Conservation (phyloP, 148 eudicot genomes). For the Spergularia marina region DNA sequence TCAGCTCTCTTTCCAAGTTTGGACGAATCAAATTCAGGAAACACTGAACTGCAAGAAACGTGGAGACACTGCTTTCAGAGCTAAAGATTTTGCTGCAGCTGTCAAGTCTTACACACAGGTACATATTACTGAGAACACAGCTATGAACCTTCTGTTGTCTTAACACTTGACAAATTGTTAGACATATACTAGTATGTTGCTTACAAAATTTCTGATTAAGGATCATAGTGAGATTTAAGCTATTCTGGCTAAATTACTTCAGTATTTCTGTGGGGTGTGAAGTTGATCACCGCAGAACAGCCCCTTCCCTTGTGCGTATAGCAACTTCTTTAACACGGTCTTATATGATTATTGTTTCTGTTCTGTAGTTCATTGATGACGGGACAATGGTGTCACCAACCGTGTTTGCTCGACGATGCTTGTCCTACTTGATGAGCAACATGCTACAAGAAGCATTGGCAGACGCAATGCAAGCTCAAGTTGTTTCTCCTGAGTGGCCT, state of each 20-base stretch:
- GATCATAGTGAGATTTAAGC: too few relatives aligned
- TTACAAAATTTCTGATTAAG: too few relatives aligned
- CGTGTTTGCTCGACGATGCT: conserved; percentile 60
- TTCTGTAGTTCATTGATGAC: conserved; percentile 52
- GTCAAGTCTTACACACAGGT: conserved; percentile 68
- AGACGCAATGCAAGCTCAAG: conserved; percentile 84
- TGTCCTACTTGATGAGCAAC: conserved; percentile 63
- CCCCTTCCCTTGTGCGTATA: too few relatives aligned
- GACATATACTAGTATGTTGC: too few relatives aligned
- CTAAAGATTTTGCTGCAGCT: conserved; percentile 60
- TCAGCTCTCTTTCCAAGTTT: conserved; percentile 76
- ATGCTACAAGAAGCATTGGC: conserved; percentile 73
- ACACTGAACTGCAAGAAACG: conserved; percentile 65
- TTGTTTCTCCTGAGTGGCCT: conserved; percentile 68
- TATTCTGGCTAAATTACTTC: too few relatives aligned
- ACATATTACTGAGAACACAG: not conserved
- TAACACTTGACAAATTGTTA: too few relatives aligned
- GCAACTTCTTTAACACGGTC: too few relatives aligned
- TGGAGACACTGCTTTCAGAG: conserved; percentile 65
- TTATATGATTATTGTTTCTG: not conserved
- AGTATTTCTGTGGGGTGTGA: too few relatives aligned
- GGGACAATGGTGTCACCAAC: conserved; percentile 68
- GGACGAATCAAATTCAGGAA: conserved; percentile 76
- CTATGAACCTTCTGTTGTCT: not conserved
- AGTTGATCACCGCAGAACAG: too few relatives aligned